phyloP scores from a whole-genome alignment of 805 yeast species.

The Candida loeiensis region DNA sequence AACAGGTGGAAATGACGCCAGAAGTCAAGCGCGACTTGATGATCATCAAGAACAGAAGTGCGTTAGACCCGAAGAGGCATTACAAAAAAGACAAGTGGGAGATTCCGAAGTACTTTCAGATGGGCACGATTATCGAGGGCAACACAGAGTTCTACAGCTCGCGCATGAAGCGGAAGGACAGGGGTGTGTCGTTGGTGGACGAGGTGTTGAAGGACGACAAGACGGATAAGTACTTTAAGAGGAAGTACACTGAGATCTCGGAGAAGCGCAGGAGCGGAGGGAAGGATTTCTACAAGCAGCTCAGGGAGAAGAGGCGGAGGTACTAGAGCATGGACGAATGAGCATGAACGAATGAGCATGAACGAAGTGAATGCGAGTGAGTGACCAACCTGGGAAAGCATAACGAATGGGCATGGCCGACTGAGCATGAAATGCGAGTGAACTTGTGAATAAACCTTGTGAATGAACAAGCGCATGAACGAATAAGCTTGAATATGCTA shows the following conservation, averaged over 20 bases:
- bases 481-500: too few species aligned
- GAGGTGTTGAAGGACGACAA: conserved; percentile 75
- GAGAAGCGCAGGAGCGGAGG: conserved; percentile 58
- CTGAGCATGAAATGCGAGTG: too few species aligned
- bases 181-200: conserved; percentile 76
- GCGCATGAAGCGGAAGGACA: conserved; percentile 63
- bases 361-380: background rate
- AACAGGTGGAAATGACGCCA: conserved; percentile 70
- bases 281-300: conserved; percentile 60
- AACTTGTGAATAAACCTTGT: too few species aligned
- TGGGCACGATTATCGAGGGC: conserved; percentile 85
- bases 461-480: too few species aligned
- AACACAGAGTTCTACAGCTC: conserved; percentile 71
- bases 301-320: conserved; percentile 57
- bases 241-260: conserved; percentile 81
- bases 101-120: conserved; percentile 75
- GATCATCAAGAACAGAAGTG: conserved; percentile 80
- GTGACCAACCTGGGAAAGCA: background rate
- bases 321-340: conserved; percentile 20
- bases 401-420: too few species aligned
- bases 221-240: conserved; percentile 73
- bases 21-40: conserved; percentile 71
- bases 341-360: background rate
- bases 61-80: conserved; percentile 92
- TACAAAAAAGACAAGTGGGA: conserved; percentile 83